Percentiles rank a stretch among this genome's conserved stretches.
phyloP scores from a whole-genome alignment of 2,329 filamentous ascomycete genomes.

The Aspergillus flavus region DNA sequence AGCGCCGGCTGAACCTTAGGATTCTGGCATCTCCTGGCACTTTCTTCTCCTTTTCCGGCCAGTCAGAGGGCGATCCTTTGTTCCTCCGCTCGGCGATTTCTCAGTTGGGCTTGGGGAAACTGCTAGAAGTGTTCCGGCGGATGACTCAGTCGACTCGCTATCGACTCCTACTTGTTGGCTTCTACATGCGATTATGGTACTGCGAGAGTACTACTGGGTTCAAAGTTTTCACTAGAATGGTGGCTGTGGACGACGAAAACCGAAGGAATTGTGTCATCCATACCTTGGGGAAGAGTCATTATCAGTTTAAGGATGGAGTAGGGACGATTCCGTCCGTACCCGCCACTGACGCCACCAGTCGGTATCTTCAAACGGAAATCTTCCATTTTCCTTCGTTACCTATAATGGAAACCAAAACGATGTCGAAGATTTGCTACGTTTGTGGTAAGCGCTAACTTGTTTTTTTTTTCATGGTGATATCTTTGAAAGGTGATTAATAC shows the following conservation, averaged over 20 bases:
- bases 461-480: too few species aligned
- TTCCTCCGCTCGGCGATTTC: constrained; percentile 5
- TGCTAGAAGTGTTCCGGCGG: constrained; percentile 9
- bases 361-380: constrained; percentile 11
- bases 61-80: constrained; percentile 15
- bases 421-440: not conserved
- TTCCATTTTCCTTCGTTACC: constrained; percentile 3
- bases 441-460: not conserved
- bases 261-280: not conserved
- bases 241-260: not conserved
- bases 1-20: constrained; percentile 5
- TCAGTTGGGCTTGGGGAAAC: constrained; percentile 5
- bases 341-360: constrained; percentile 32
- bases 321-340: constrained; percentile 18
- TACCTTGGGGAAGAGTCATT: not conserved
- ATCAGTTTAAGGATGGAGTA: constrained; percentile 4
- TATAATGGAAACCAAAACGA: not conserved
- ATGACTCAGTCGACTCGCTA: constrained; percentile 12
- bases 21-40: constrained; percentile 22
- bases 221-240: constrained; percentile 3
- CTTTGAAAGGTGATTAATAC: not conserved
- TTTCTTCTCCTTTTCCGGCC: constrained; percentile 18
- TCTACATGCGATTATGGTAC: not conserved
- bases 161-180: not conserved
- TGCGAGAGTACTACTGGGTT: not conserved